Base-by-base conservation (phyloP, 805 yeast genomes). In the Metschnikowia lachancei region DNA sequence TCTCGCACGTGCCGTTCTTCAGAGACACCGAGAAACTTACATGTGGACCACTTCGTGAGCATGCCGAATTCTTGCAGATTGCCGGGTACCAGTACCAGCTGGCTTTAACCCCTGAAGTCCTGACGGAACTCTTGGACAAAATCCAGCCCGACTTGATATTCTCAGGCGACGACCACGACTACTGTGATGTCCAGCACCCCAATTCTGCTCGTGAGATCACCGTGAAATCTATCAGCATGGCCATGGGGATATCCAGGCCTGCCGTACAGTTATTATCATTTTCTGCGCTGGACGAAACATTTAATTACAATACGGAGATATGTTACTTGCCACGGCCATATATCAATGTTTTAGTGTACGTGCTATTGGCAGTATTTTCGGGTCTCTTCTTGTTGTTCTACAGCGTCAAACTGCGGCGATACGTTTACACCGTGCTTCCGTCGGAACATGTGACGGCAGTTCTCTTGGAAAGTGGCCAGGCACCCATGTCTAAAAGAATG, bases 251-350 rank as follows among this genome's bases (percentile, higher is more conserved):
- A 29, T 52, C 51, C 31, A 57, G 58, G 39, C 77, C 77, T 2
- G 76, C 75, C 1, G 69, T 72, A 8, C 77, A 72, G 49, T 53
- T 72, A 30, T 56, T 72, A 13, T 55, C 72, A 1, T 62, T 56
- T 46, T 34, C 47, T 2, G 39, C 38, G 5, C 43, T 22, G 12
- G 50, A 46, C 12, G 33, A 45, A 3, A 45, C 36, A 13, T 50
- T 63, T 33, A 28, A 43, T 29, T 74, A 67, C 55, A 54, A 58
- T n/a, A 73, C 77, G 16, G 55, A 64, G 17, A 58, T 75, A 20
- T 77, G 82, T 56, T 72, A 71, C 57, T 56, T 75, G 29, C 78
- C 76, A 4, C 63, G 64, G 5, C 81, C 82, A 4, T 76, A 76
- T 53, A 46, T 62, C 29, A 75, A 74, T 46, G 63, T 75, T 1